Conservation (phyloP, 1,139 yeast genomes). For the Kluyveromyces sp. region DNA sequence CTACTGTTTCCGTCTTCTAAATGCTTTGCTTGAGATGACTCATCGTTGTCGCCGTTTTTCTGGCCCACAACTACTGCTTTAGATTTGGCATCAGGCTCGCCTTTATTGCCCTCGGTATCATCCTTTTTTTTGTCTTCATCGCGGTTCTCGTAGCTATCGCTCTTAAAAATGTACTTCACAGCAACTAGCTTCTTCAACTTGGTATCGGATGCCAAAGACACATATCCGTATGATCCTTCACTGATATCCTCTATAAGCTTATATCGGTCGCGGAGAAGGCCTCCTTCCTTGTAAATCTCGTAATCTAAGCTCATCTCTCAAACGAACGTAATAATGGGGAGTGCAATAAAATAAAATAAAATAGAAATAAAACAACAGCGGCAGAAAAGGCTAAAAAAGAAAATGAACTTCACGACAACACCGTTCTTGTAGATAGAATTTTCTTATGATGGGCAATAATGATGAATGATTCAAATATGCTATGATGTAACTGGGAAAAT, state of each 20-base stretch:
- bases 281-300: conserved; percentile 52
- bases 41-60: not conserved
- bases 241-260: conserved; percentile 68
- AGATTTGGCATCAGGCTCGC: conserved; percentile 1
- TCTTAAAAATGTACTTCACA: conserved; percentile 61
- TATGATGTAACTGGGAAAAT: too few species aligned
- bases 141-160: conserved; percentile 26
- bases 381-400: too few species aligned
- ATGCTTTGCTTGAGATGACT: conserved; percentile 14
- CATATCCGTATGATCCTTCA: conserved; percentile 91
- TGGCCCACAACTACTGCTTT: not conserved
- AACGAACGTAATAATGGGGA: not conserved
- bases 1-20: too few species aligned
- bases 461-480: too few species aligned
- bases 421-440: too few species aligned
- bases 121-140: conserved; percentile 21
- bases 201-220: conserved; percentile 75
- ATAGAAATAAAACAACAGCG: too few species aligned
- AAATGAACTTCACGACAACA: too few species aligned
- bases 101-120: not conserved
- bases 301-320: conserved; percentile 26
- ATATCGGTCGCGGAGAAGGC: conserved; percentile 56
- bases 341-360: too few species aligned
- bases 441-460: too few species aligned
- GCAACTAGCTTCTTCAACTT: conserved; percentile 57